These are phyloP conservation scores for Hypericum androsaemum DNA, from an alignment of 345 rosid species.

Conservation along the genomic window DNA sequence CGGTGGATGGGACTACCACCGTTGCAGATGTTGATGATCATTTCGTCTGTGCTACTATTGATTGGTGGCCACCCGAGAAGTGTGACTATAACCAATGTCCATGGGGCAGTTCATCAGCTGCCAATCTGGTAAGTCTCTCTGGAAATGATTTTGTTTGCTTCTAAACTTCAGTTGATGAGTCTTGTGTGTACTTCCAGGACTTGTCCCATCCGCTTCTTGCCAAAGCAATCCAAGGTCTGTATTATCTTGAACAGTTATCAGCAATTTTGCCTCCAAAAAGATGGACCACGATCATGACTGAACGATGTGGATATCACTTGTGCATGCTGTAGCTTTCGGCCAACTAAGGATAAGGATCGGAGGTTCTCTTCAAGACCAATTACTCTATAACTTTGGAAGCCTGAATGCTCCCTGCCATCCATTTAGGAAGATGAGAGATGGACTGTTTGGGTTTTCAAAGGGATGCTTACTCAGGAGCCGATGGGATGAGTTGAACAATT, in stretches of 20 bases:
- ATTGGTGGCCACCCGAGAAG: slow-evolving; percentile 99
- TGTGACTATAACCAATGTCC: slow-evolving; percentile 89
- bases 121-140: slow-evolving; percentile 51
- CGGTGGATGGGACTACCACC: slow-evolving; percentile 41
- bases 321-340: slow-evolving; percentile 46
- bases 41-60: slow-evolving; percentile 84
- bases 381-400: slow-evolving; percentile 56
- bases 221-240: slow-evolving; percentile 74
- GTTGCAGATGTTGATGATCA: slow-evolving; percentile 62
- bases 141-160: neutral
- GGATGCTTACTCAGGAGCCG: slow-evolving; percentile 89
- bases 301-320: neutral
- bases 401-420: slow-evolving; percentile 61
- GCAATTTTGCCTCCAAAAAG: neutral
- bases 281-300: neutral
- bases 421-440: slow-evolving; percentile 46
- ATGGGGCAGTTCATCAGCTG: slow-evolving; percentile 74
- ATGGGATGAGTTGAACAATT: slow-evolving; percentile 76
- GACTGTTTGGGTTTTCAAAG: slow-evolving; percentile 78
- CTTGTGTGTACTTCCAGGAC: slow-evolving; percentile 40
- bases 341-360: slow-evolving; percentile 82
- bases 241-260: neutral
- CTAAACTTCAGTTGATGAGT: slow-evolving; percentile 5
- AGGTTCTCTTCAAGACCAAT: slow-evolving; percentile 96
- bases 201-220: slow-evolving; percentile 65